A percentile compares a stretch with the other conserved stretches of the same genome.
Evolutionary conservation across 2,329 filamentous ascomycete species (phyloP).

Genomic region (Clarireedia homoeocarpa): DNA sequence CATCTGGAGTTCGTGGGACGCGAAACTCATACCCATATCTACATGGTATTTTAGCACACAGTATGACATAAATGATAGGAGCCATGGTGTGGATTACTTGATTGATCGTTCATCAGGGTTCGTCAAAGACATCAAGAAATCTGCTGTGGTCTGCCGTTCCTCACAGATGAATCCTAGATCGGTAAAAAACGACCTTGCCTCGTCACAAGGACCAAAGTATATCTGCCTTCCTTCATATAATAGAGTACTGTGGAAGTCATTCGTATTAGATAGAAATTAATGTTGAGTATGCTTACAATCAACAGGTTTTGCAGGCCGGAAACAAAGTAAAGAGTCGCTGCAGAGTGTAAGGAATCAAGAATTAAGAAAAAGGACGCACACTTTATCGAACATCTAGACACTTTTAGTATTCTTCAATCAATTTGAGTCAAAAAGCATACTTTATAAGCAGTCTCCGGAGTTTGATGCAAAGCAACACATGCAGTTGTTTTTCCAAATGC

Average conservation of each 20-base stretch:
- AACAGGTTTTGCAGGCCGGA: neutral
- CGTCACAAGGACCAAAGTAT: constrained; percentile 57
- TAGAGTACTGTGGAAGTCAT: neutral
- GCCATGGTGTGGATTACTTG: neutral
- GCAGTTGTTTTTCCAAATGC: constrained; percentile 56
- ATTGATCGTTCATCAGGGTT: constrained; percentile 35
- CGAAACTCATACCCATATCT: constrained; percentile 50
- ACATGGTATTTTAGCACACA: constrained; percentile 29
- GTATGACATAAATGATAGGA: neutral
- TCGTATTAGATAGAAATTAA: neutral
- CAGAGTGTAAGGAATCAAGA: no score
- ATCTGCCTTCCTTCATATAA: constrained; percentile 38
- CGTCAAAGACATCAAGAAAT: constrained; percentile 74
- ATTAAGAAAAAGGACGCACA: constrained; percentile 21
- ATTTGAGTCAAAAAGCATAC: constrained; percentile 26
- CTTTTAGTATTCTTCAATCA: neutral
- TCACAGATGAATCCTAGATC: constrained; percentile 67
- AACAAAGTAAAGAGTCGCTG: no score
- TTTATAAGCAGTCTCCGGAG: constrained; percentile 60
- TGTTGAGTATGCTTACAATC: neutral
- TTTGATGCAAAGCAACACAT: constrained; percentile 65
- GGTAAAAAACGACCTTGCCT: constrained; percentile 62
- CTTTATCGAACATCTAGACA: constrained; percentile 54
- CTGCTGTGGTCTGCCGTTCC: constrained; percentile 44
- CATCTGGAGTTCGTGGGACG: constrained; percentile 61